Conservation (phyloP, 768 basidiomycete species). For the Tricholoma bakamatsutake region DNA sequence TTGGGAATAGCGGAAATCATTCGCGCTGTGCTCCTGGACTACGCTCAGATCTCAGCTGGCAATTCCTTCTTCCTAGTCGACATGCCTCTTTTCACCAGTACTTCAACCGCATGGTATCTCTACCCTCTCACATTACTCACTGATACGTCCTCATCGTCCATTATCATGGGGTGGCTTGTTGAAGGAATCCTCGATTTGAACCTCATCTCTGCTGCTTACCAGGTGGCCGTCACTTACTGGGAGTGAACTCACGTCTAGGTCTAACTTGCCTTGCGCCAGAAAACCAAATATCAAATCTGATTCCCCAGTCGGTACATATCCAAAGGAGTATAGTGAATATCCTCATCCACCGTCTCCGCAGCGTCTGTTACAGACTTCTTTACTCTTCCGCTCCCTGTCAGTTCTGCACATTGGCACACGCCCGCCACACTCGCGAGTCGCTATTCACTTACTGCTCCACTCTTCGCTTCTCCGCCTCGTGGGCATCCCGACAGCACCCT, state of each 20-base stretch:
- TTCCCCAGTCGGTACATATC: constrained; percentile 31
- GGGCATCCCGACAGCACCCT: constrained; percentile 29
- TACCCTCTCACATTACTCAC: constrained; percentile 34
- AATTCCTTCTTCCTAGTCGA: too few species aligned
- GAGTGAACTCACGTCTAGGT: too few species aligned
- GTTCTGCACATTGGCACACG: constrained; percentile 30
- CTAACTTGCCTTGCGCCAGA: too few species aligned
- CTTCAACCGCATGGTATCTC: neutral
- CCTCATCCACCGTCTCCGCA: constrained; percentile 27
- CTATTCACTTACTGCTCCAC: constrained; percentile 35
- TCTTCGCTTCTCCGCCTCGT: constrained; percentile 29
- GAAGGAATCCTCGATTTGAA: constrained; percentile 32
- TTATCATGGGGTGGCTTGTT: constrained; percentile 39
- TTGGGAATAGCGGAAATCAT: too few species aligned
- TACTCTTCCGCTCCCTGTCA: constrained; percentile 24
- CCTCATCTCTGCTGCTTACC: constrained; percentile 22
- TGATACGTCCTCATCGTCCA: constrained; percentile 31
- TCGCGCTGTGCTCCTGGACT: too few species aligned
- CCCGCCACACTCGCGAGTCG: constrained; percentile 28
- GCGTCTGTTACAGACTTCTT: constrained; percentile 32
- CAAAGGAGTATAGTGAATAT: constrained; percentile 26
- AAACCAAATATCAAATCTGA: constrained; percentile 29
- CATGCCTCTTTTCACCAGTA: neutral
- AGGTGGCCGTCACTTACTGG: constrained; percentile 31
- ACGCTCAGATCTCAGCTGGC: too few species aligned